Conservation (phyloP, 2,329 filamentous ascomycete genomes). For the Xylaria sp. region DNA sequence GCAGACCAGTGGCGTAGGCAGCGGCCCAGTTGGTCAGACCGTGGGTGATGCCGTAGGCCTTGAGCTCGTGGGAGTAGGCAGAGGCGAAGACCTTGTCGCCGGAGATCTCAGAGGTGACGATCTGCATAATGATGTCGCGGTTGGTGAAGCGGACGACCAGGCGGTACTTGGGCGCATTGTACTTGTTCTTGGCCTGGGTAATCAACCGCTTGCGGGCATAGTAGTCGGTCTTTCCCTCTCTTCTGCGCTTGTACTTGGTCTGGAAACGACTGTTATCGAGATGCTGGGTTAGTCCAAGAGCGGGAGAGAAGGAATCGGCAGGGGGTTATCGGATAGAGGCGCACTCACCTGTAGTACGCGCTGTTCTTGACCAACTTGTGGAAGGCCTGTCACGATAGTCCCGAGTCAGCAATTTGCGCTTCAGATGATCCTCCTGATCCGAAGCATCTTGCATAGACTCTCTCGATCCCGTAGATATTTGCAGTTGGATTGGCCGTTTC, state of each 20-base stretch:
- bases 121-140: constrained; percentile 98
- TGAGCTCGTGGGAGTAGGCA: constrained; percentile 97
- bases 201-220: constrained; percentile 99
- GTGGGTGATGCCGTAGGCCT: constrained; percentile 96
- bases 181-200: constrained; percentile 99
- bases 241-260: constrained; percentile 99
- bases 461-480: constrained; percentile 41
- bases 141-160: constrained; percentile 99
- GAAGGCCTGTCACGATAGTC: constrained; percentile 72
- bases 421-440: constrained; percentile 75
- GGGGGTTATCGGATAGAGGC: background rate
- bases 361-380: constrained; percentile 97
- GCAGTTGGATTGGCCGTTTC: constrained; percentile 40
- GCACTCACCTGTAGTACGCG: constrained; percentile 94
- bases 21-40: constrained; percentile 99
- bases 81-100: constrained; percentile 96
- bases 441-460: constrained; percentile 99
- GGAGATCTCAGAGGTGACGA: constrained; percentile 92
- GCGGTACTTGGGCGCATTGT: constrained; percentile 99
- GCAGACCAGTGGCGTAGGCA: constrained; percentile 94
- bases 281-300: constrained; percentile 34
- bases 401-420: constrained; percentile 99
- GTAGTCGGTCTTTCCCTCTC: constrained; percentile 99
- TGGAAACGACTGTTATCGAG: constrained; percentile 79
- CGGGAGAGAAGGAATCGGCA: background rate